Evolutionary conservation across 257 asterid genomes (phyloP).

Genomic region (Ehretia macrophylla): DNA sequence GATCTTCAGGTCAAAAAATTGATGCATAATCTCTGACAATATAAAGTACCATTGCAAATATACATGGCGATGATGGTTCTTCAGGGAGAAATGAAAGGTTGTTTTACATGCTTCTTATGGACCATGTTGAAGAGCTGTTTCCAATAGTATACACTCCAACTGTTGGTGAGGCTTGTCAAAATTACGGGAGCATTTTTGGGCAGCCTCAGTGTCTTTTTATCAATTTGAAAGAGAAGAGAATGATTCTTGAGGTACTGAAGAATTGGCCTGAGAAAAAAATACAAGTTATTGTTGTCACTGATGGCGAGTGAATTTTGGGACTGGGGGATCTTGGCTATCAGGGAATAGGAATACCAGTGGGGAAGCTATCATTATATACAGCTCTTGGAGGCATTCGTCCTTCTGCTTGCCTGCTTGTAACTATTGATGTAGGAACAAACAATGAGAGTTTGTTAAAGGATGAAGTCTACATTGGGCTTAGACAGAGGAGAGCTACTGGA

Average conservation of each 20-base stretch:
- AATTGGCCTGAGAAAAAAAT: constrained; percentile 98
- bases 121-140: constrained; percentile 92
- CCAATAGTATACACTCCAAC: constrained; percentile 99
- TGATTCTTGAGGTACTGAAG: constrained; percentile 83
- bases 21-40: constrained; percentile 90
- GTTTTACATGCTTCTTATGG: constrained; percentile 93
- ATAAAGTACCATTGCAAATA: constrained; percentile 88
- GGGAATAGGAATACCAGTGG: constrained; percentile 99
- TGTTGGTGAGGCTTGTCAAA: constrained; percentile 99
- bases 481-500: constrained; percentile 89
- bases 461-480: constrained; percentile 90
- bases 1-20: constrained; percentile 90
- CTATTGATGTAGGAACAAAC: constrained; percentile 95
- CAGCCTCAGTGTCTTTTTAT: constrained; percentile 98
- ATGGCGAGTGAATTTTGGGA: constrained; percentile 96
- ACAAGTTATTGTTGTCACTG: constrained; percentile 96
- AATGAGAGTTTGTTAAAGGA: constrained; percentile 71
- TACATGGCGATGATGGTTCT: constrained; percentile 99
- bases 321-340: constrained; percentile 99
- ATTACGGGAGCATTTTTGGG: constrained; percentile 92
- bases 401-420: constrained; percentile 85
- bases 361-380: constrained; percentile 81
- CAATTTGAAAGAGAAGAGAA: constrained; percentile 97
- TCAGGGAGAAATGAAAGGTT: constrained; percentile 93
- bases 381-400: constrained; percentile 98